Base-by-base conservation (phyloP, 805 yeast species). In the Jamesozyma gamospora region DNA sequence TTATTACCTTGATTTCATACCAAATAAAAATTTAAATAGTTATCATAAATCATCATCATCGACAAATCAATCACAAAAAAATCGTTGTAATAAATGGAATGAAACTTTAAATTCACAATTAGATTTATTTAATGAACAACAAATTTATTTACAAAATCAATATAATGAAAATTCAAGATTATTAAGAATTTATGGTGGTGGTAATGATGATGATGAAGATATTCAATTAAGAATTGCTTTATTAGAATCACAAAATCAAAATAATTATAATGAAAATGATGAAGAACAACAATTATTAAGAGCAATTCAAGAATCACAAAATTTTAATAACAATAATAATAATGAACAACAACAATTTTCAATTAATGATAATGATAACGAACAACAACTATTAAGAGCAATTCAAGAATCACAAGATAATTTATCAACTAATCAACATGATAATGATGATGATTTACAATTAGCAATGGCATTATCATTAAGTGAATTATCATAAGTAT, bases 401-500 rank as follows among this genome's bases (percentile, higher is more conserved):
- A 51, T 51, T 55, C 60, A 26, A 37, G 41, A 32, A 29, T 17
- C 32, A 16, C 41, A 32, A 26, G 31, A 28, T 11, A 30, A 32
- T n/a, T n/a, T 24, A 15, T 9, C 29, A 18, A 30, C 16, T 14
- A 28, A 21, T 26, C 29, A 30, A 18, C 28, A 24, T 6, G n/a
- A 35, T 7, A 44, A 41, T 11, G 59, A 57, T 31, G 61, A 55
- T 39, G 62, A 53, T 18, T 39, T 61, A 31, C 59, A 51, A 32
- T 42, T 61, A 31, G 65, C 63, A 3, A 47, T 56, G 18, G 62
- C 64, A 14, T 41, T 61, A 33, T 61, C 64, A 6, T 36, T 59
- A 34, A 54, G 62, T 38, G 60, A 58, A 41, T 41, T 55, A 35
- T 44, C 45, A 34, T 46, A 36, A 37, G n/a, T n/a, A n/a, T n/a